These are phyloP conservation scores for Trametes cinnabarina DNA, from an alignment of 768 basidiomycete genomes.

Conservation along the genomic window DNA sequence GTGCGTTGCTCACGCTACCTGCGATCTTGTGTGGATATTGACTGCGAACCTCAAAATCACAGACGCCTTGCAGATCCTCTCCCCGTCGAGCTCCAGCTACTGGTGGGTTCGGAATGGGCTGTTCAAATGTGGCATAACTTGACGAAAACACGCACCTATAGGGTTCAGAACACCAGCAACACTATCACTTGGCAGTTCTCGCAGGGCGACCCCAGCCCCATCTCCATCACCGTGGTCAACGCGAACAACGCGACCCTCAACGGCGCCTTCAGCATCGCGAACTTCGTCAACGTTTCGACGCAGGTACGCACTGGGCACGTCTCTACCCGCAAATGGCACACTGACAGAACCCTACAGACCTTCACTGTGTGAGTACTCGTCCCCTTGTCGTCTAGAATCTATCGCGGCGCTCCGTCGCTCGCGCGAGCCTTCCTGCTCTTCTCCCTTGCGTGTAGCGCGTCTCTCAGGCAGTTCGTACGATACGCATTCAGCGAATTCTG, in stretches of 20 bases:
- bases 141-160: slow-evolving; percentile 8
- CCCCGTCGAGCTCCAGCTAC: slow-evolving; percentile 29
- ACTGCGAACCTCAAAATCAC: neutral
- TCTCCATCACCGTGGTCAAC: slow-evolving; percentile 36
- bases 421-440: neutral
- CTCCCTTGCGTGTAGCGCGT: no score
- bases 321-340: neutral
- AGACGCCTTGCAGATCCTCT: slow-evolving; percentile 33
- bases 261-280: slow-evolving; percentile 36
- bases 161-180: slow-evolving; percentile 37
- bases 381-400: neutral
- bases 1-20: slow-evolving; percentile 20
- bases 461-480: no score
- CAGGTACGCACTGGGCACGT: slow-evolving; percentile 18
- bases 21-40: no score
- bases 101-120: slow-evolving; percentile 28
- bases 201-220: slow-evolving; percentile 33
- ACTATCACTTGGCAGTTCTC: slow-evolving; percentile 34
- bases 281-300: slow-evolving; percentile 30
- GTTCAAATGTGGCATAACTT: neutral
- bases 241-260: slow-evolving; percentile 32
- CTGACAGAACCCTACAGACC: neutral
- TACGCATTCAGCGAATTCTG: no score
- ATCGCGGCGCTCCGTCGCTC: neutral
- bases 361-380: slow-evolving; percentile 19